Evolutionary conservation across 2,329 filamentous ascomycete genomes (phyloP).

Genomic region (Leptographium flavum): DNA sequence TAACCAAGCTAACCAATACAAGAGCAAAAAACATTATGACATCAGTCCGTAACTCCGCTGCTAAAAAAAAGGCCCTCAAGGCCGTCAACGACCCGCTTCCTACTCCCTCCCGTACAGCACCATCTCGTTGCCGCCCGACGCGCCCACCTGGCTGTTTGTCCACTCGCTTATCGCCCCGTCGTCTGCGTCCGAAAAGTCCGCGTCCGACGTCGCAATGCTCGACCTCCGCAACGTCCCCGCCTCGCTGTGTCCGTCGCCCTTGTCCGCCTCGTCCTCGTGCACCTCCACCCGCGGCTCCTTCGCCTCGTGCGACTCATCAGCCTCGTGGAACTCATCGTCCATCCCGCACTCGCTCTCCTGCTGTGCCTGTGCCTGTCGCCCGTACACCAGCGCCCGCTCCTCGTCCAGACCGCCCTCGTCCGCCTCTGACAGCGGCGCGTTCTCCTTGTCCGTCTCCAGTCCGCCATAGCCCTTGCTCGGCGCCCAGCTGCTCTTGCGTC

Average conservation of each 20-base stretch:
- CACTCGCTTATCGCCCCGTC: slow-evolving; percentile 28
- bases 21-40: too few relatives aligned
- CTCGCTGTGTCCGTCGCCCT: slow-evolving; percentile 28
- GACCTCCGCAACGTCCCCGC: slow-evolving; percentile 31
- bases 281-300: not conserved
- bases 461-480: slow-evolving; percentile 33
- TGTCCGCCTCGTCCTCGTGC: slow-evolving; percentile 7
- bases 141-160: slow-evolving; percentile 27
- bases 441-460: slow-evolving; percentile 32
- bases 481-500: slow-evolving; percentile 56
- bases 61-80: too few relatives aligned
- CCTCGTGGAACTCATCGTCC: slow-evolving; percentile 23
- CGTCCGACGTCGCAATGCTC: slow-evolving; percentile 25
- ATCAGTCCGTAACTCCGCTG: too few relatives aligned
- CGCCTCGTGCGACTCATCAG: slow-evolving; percentile 2
- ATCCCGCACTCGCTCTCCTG: too few relatives aligned
- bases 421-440: slow-evolving; percentile 33
- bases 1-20: too few relatives aligned
- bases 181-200: slow-evolving; percentile 19
- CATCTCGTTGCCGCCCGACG: slow-evolving; percentile 11
- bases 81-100: not conserved
- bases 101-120: slow-evolving; percentile 10
- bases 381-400: too few relatives aligned
- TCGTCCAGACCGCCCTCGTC: slow-evolving; percentile 11
- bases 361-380: too few relatives aligned